These are phyloP conservation scores for Coemansia javaensis DNA, from an alignment of 192 early-diverging fungal genomes.

Conservation along the genomic window DNA sequence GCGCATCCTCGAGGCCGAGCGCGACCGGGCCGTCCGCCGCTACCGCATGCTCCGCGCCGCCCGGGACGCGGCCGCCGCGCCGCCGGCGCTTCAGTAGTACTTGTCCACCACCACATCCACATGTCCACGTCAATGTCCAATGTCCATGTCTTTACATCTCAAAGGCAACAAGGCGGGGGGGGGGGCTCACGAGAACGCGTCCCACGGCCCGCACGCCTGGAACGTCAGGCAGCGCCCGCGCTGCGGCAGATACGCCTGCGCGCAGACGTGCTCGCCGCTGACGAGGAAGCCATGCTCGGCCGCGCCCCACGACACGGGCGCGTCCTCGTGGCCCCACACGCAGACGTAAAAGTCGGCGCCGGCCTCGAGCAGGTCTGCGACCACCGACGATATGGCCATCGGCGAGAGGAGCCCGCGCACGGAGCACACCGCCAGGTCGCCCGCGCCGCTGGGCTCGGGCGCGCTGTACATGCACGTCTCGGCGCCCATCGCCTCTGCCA, in stretches of 20 bases:
- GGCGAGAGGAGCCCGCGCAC: constrained; percentile 27
- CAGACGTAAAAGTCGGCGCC: constrained; percentile 8
- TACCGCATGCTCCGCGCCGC: constrained; percentile 44
- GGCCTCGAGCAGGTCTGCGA: not conserved
- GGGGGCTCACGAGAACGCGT: constrained; percentile 30
- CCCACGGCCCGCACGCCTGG: constrained; percentile 46
- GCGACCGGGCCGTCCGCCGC: constrained; percentile 38
- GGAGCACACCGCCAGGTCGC: constrained; percentile 4
- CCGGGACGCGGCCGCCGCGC: constrained; percentile 13
- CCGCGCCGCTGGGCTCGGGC: not conserved
- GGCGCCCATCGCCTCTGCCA: not conserved
- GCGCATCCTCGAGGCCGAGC: constrained; percentile 41
- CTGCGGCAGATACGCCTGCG: constrained; percentile 11
- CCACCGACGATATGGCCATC: constrained; percentile 13
- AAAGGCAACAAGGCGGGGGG: no score
- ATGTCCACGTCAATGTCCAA: no score
- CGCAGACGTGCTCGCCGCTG: constrained; percentile 44
- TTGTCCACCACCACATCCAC: no score
- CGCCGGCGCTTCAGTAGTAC: no score
- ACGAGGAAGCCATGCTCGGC: constrained; percentile 27
- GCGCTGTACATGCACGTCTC: constrained; percentile 15
- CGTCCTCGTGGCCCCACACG: constrained; percentile 48
- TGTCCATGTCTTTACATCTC: no score
- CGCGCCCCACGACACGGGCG: constrained; percentile 27
- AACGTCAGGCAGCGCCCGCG: constrained; percentile 21